Evolutionary conservation across 306 rosid species (phyloP).

Genomic region (Cyclanthera cordifolia): DNA sequence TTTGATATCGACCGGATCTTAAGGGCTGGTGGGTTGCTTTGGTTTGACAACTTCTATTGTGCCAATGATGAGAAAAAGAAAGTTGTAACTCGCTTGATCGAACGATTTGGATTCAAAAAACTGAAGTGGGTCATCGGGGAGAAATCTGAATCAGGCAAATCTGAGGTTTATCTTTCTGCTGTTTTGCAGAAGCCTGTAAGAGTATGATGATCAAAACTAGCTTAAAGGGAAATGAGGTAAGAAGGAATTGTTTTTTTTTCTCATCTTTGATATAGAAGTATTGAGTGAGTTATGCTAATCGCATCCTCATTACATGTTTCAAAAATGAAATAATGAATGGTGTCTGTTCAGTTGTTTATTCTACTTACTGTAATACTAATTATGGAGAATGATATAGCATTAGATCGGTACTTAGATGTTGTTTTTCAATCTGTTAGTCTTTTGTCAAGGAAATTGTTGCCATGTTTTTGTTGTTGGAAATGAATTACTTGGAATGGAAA

Average conservation of each 20-base stretch:
- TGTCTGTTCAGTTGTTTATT: conserved; percentile 2
- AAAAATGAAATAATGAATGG: conserved; percentile 31
- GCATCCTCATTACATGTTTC: conserved; percentile 23
- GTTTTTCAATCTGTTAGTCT: conserved; percentile 17
- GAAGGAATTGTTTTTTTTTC: conserved; percentile 14
- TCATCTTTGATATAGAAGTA: conserved; percentile 9
- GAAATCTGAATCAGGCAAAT: conserved; percentile 38
- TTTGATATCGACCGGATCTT: conserved; percentile 69
- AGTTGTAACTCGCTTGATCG: conserved; percentile 63
- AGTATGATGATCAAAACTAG: conserved; percentile 26
- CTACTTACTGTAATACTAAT: conserved; percentile 25
- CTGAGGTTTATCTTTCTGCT: conserved; percentile 58
- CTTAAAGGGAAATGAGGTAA: conserved; percentile 24
- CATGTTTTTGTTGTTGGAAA: conserved; percentile 9
- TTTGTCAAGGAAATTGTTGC: conserved; percentile 14
- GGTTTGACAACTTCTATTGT: conserved; percentile 75
- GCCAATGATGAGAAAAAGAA: conserved; percentile 56
- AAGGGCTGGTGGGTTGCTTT: conserved; percentile 73
- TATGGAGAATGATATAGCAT: conserved; percentile 23
- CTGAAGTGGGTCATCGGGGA: conserved; percentile 91
- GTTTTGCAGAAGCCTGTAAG: conserved; percentile 79
- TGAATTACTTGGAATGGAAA: background rate
- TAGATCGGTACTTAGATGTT: conserved; percentile 18
- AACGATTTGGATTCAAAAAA: conserved; percentile 73
- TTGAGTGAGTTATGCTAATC: conserved; percentile 23